Evolutionary conservation across 768 basidiomycete species (phyloP), one percentile per base, ranked within the genome.

Genomic region (Calocera viscosa): DNA sequence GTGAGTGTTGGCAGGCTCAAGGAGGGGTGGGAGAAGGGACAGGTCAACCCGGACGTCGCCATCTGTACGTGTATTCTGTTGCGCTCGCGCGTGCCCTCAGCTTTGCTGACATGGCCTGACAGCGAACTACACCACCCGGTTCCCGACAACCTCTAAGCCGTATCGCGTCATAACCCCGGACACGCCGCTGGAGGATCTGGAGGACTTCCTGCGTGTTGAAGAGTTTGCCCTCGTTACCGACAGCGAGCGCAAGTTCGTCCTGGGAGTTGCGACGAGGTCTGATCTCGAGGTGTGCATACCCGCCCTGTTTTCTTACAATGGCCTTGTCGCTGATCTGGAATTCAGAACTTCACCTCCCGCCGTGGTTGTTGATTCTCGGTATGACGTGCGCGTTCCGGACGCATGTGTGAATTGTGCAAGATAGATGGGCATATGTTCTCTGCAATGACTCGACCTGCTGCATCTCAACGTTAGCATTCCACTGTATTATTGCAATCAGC

Each of bases 211-310:
- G 65, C 77, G 80, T 69, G 66, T 78, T 24, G 87, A 90, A 69
- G 81, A 88, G 41, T 92, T 92, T 69, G 91, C 90, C 1, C 76
- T 93, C 30, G 87, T 95, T 39, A 94, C 94, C 2, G 94, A 96
- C 75, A 76, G 78, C 53, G 81, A 81, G 64, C 84, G 90, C 67
- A 91, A 91, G 73, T 93, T 93, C 67, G 90, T 93, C 2, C 81
- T 92, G 17, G 91, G 81, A 0, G 85, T 93, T 0, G 90, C 88
- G 0, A 93, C 91, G 22, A 73, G 78, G 19, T 85, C 91, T 32
- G 91, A 93, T 73, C 77, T 93, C 22, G 84, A 90, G 73, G 73
- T 74, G 53, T 12, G 69, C 65, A 43, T 28, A 19, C 19, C 14
- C 40, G 63, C 19, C 60, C 26, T 47, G 22, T 26, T 68, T n/a